A percentile compares a stretch with the other conserved stretches of the same genome.
phyloP scores from a whole-genome alignment of 768 basidiomycete species.

The Inosperma sp. region DNA sequence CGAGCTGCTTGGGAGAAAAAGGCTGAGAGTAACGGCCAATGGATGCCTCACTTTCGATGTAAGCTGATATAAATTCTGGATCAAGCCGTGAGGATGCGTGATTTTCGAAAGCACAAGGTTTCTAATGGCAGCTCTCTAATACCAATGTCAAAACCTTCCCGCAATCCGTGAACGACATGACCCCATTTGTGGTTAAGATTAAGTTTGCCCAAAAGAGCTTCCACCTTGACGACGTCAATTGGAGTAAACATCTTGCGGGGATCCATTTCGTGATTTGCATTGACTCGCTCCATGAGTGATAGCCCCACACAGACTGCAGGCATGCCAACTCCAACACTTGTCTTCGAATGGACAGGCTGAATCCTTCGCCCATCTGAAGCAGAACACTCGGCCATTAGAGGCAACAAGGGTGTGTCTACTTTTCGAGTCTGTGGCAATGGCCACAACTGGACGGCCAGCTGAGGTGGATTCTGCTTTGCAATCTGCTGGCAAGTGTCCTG shows the following conservation, averaged over 20 bases:
- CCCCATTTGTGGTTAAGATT: not conserved
- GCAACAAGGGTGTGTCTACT: not conserved
- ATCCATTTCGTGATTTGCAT: not conserved
- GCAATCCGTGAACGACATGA: not conserved
- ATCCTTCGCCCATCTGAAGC: not conserved
- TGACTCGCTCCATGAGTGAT: not conserved
- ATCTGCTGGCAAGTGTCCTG: not conserved
- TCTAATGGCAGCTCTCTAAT: not conserved
- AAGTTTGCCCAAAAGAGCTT: not conserved
- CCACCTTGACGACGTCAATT: not conserved
- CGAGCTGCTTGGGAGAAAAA: slow-evolving; percentile 22
- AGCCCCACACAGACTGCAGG: not conserved
- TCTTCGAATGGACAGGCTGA: not conserved
- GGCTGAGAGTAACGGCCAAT: slow-evolving; percentile 26
- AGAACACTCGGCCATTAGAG: not conserved
- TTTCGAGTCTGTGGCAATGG: not conserved
- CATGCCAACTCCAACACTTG: not conserved
- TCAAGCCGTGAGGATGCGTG: not conserved
- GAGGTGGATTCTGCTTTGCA: not conserved
- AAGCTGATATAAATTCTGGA: slow-evolving; percentile 10
- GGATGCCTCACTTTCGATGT: slow-evolving; percentile 26
- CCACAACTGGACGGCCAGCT: not conserved
- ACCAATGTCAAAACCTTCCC: not conserved
- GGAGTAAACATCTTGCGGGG: not conserved
- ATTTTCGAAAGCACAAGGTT: not conserved